Percentiles rank a stretch among this genome's conserved stretches.
Evolutionary conservation across 2,329 filamentous ascomycete species (phyloP).

Genomic region (Stemphylium lycopersici): DNA sequence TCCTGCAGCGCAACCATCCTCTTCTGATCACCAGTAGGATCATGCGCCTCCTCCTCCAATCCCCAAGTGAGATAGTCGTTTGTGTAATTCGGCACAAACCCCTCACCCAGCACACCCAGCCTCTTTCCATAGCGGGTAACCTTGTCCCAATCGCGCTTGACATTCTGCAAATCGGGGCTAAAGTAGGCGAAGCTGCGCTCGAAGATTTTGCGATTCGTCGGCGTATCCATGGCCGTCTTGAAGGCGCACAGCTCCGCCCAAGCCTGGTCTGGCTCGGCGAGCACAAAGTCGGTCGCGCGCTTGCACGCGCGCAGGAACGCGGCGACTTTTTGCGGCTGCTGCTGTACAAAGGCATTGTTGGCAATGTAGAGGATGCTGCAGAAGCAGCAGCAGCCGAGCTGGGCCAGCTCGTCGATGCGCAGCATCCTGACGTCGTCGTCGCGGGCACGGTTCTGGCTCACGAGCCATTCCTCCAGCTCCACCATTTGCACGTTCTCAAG

Average conservation of each 20-base stretch:
- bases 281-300: slow-evolving; percentile 73
- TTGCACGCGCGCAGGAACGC: slow-evolving; percentile 77
- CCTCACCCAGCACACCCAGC: slow-evolving; percentile 67
- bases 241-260: slow-evolving; percentile 74
- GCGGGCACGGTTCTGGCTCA: slow-evolving; percentile 64
- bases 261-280: slow-evolving; percentile 66
- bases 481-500: slow-evolving; percentile 86
- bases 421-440: slow-evolving; percentile 80
- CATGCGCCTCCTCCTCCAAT: slow-evolving; percentile 67
- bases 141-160: slow-evolving; percentile 75
- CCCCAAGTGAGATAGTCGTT: slow-evolving; percentile 72
- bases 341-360: slow-evolving; percentile 72
- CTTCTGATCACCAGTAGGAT: slow-evolving; percentile 76
- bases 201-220: slow-evolving; percentile 78
- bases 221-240: slow-evolving; percentile 72
- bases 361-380: slow-evolving; percentile 82
- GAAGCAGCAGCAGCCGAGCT: slow-evolving; percentile 84
- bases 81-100: slow-evolving; percentile 75
- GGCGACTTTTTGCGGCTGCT: slow-evolving; percentile 68
- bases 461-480: slow-evolving; percentile 78
- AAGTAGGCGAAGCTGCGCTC: slow-evolving; percentile 81
- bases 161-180: slow-evolving; percentile 75
- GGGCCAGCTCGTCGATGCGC: slow-evolving; percentile 78
- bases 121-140: slow-evolving; percentile 79
- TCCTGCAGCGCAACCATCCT: slow-evolving; percentile 73